Evolutionary conservation across 345 rosid species (phyloP).

Genomic region (Sonneratia alba): DNA sequence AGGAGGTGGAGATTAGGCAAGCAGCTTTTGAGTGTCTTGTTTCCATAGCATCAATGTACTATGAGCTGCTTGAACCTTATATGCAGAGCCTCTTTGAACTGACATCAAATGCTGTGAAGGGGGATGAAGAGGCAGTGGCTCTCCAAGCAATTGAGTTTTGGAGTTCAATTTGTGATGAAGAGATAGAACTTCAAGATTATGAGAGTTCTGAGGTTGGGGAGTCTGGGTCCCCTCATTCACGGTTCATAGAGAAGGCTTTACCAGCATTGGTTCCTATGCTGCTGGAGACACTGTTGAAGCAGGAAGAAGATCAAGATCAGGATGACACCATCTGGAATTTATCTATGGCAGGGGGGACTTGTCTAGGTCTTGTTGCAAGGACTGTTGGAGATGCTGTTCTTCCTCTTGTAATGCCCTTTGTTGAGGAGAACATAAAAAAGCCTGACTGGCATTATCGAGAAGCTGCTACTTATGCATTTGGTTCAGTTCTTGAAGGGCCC

Average conservation of each 20-base stretch:
- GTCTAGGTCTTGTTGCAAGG: constrained; percentile 88
- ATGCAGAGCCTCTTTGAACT: constrained; percentile 79
- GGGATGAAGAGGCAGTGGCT: constrained; percentile 81
- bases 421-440: constrained; percentile 59
- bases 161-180: constrained; percentile 97
- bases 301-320: constrained; percentile 92
- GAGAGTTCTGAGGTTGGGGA: constrained; percentile 54
- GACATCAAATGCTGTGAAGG: constrained; percentile 79
- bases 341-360: constrained; percentile 98
- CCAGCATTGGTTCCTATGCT: constrained; percentile 66
- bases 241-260: constrained; percentile 75
- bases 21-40: constrained; percentile 97
- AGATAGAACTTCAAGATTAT: constrained; percentile 84
- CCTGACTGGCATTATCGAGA: constrained; percentile 82
- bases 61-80: constrained; percentile 76
- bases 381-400: constrained; percentile 86
- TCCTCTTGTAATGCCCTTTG: constrained; percentile 90
- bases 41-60: constrained; percentile 82
- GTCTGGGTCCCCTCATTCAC: constrained; percentile 52
- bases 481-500: constrained; percentile 92
- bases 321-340: constrained; percentile 81
- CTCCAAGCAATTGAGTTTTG: constrained; percentile 96
- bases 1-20: constrained; percentile 74
- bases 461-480: constrained; percentile 94
- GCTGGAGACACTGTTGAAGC: constrained; percentile 81